Evolutionary conservation across 2,329 filamentous ascomycete genomes (phyloP), one percentile per base, ranked within the genome.

Genomic region (Huntiella bhutanensis): DNA sequence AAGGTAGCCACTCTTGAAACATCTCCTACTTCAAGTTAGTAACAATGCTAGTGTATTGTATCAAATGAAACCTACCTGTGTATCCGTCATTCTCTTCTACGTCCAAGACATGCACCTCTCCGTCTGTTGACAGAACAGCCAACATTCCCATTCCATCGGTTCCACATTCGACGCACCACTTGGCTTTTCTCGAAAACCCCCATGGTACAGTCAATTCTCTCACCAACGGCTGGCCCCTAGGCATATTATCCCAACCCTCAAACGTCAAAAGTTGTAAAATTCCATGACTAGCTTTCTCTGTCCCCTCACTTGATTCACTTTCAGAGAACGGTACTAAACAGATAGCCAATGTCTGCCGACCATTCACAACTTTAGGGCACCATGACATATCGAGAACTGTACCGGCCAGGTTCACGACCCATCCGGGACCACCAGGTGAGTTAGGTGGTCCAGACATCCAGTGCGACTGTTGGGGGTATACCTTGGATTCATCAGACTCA

Each of bases 341-440:
- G 28, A 75, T 54, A 2, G 70, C 71, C 6, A 76, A 63, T 19
- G 71, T 55, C 53, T 74, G 71, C 5, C 40, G 37, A 4, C 38
- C 39, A 16, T 43, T 48, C 3, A 61, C 56, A 5, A 57, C 53
- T 13, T 59, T 54, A 2, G 67, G 65, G 1, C 66, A 68, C 73
- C 73, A 77, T 41, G 64, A 66, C 56, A 75, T 65, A 19, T 64
- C 60, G 4, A 69, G 56, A 4, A 71, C 64, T 11, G 73, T 62
- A 43, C 72, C 71, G 8, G 69, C 71, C 0, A 66, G 61, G 49
- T 77, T 68, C 11, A 77, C 54, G 52, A 74, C 59, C 69, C 69
- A 75, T 3, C 69, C 70, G 57, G 52, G 62, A 52, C 53, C 54
- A 54, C 7, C 55, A 10, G 36, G 13, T 12, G 12, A 33, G 13